A percentile compares a stretch with the other conserved stretches of the same genome.
Evolutionary conservation across 495 filamentous ascomycete genomes (phyloP).

Genomic region (Cercophora scortea): DNA sequence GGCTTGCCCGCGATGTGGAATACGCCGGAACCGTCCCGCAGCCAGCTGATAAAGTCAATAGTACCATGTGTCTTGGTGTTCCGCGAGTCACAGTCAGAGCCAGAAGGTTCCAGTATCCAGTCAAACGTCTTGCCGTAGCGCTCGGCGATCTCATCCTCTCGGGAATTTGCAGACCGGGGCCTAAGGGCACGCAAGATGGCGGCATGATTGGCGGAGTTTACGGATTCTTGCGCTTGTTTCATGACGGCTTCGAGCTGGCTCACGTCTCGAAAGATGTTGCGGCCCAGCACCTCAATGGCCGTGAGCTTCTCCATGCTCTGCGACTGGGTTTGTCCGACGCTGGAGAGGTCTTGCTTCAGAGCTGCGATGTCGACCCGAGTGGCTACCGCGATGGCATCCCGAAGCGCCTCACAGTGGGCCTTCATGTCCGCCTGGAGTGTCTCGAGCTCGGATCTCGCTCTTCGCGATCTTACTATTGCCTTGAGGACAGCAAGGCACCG

Average conservation of each 20-base stretch:
- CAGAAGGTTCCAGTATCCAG: not conserved
- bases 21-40: not conserved
- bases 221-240: not conserved
- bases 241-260: not conserved
- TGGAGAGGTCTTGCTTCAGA: not conserved
- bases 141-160: not conserved
- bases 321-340: not conserved
- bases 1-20: not conserved
- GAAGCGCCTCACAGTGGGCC: not conserved
- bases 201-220: not conserved
- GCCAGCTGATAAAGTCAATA: not conserved
- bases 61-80: not conserved
- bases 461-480: not conserved
- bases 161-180: not conserved
- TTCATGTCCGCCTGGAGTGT: not conserved
- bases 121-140: not conserved
- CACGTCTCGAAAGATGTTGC: not conserved
- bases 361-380: not conserved
- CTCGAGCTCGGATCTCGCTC: not conserved
- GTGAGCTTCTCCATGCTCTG: not conserved
- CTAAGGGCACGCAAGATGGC: not conserved
- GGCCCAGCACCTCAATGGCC: not conserved
- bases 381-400: not conserved
- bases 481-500: not conserved
- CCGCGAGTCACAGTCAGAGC: not conserved